These are phyloP conservation scores for Beauveria scarabaeidicola DNA, from an alignment of 2,329 filamentous ascomycete genomes.

Conservation along the genomic window DNA sequence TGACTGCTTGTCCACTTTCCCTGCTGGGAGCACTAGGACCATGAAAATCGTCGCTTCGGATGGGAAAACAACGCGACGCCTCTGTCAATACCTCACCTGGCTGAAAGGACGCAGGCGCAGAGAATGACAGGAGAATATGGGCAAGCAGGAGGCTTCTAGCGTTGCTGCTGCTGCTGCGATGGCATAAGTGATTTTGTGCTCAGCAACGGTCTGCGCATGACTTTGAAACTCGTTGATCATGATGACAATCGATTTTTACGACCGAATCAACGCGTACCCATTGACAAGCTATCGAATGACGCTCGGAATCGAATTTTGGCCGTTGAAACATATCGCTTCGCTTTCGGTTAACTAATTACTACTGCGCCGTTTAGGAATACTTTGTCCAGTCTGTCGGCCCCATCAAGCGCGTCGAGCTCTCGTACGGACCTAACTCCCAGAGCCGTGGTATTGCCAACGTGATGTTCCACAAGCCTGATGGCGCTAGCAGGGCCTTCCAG, in stretches of 20 bases:
- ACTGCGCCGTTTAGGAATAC: slow-evolving; percentile 76
- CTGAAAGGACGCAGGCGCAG: not conserved
- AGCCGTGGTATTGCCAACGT: slow-evolving; percentile 92
- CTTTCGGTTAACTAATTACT: slow-evolving; percentile 55
- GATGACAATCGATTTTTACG: not conserved
- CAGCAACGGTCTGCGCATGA: not conserved
- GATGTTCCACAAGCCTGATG: slow-evolving; percentile 71
- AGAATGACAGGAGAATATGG: not conserved
- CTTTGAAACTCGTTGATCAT: slow-evolving; percentile 4
- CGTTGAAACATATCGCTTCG: slow-evolving; percentile 18
- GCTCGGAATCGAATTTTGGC: slow-evolving; percentile 23
- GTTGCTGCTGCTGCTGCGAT: not conserved
- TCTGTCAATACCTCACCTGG: not conserved
- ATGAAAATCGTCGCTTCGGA: not conserved
- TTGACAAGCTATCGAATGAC: slow-evolving; percentile 24
- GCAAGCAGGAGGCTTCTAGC: slow-evolving; percentile 1
- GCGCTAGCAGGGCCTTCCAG: slow-evolving; percentile 75
- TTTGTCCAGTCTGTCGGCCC: slow-evolving; percentile 80
- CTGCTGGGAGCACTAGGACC: not conserved
- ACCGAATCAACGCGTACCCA: slow-evolving; percentile 13
- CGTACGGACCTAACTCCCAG: slow-evolving; percentile 84
- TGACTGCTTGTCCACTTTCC: slow-evolving; percentile 2
- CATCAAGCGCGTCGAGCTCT: slow-evolving; percentile 84
- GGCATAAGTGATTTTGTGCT: slow-evolving; percentile 8
- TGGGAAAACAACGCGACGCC: not conserved